Base-by-base conservation (phyloP, 805 yeast species). In the Hanseniaspora valbyensis region DNA sequence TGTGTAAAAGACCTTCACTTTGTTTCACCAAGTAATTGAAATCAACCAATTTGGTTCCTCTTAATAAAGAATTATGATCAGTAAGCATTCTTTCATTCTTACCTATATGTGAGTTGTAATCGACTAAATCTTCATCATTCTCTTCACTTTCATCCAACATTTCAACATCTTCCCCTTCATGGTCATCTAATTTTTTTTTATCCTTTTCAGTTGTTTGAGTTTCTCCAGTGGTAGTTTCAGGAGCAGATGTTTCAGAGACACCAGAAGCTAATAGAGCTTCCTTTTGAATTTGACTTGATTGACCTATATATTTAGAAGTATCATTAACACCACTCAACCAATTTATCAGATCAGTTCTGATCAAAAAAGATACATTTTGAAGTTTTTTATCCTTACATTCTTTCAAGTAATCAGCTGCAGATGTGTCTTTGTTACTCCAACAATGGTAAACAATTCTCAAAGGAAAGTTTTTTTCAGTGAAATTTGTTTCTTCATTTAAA, bases 321-420 rank as follows among this genome's bases (percentile, higher is more conserved):
- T 73, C 77, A 2, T 79, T 69, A 19, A 77, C 71, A 3, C 95
- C 95, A 53, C 74, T 75, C 46, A 90, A 72, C 88, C 92, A 89
- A 28, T 85, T 75, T 50, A 82, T 72, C 54, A 90, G 72, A 61
- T 90, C 95, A 8, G 87, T 80, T 66, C 94, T 80, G 58, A 87
- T 95, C 61, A 85, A 66, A 61, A 90, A 89, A 52, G 85, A 79
- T 61, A 90, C 75, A 55, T 85, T 85, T 2, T 78, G 71, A 30
- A 90, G 72, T 2, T 76, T 73, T 36, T 74, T 68, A 44, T 72
- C 74, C 58, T 78, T 81, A 55, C 95, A 85, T 34, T 76, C 80
- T 10, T 79, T 74, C 53, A 87, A 75, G 62, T 90, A 89, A 50
- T 86, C 95, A 12, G 95, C 81, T 41, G 88, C 81, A 36, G 81